Evolutionary conservation across 148 eudicot genomes (phyloP).

Genomic region (Chenopodium berlandieri): DNA sequence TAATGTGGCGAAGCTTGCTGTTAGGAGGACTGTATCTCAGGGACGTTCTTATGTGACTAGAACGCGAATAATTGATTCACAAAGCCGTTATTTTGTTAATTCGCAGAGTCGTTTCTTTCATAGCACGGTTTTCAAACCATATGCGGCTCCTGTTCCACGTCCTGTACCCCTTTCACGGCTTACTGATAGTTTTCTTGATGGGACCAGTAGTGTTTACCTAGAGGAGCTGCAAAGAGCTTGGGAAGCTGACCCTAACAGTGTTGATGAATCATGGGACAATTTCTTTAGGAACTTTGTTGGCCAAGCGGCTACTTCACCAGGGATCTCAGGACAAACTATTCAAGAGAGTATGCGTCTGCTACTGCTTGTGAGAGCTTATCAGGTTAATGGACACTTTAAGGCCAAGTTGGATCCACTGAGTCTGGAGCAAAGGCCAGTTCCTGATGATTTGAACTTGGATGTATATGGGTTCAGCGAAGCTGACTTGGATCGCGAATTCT

Average conservation of each 20-base stretch:
- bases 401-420: slow-evolving; percentile 79
- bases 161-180: slow-evolving; percentile 84
- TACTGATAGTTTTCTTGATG: slow-evolving; percentile 86
- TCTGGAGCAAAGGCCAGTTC: slow-evolving; percentile 58
- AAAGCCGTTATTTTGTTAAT: slow-evolving; percentile 11
- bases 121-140: slow-evolving; percentile 54
- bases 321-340: slow-evolving; percentile 86
- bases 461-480: slow-evolving; percentile 80
- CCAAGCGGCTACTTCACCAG: slow-evolving; percentile 74
- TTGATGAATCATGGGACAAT: slow-evolving; percentile 96
- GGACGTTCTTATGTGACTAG: slow-evolving; percentile 52
- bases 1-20: slow-evolving; percentile 61
- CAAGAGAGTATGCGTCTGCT: slow-evolving; percentile 89
- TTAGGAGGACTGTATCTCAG: slow-evolving; percentile 57
- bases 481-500: slow-evolving; percentile 88
- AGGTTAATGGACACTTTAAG: slow-evolving; percentile 88
- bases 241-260: slow-evolving; percentile 91
- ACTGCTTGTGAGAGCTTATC: slow-evolving; percentile 85
- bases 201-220: slow-evolving; percentile 89
- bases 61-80: slow-evolving; percentile 38
- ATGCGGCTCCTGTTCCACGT: slow-evolving; percentile 72
- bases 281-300: slow-evolving; percentile 91
- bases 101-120: slow-evolving; percentile 44
- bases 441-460: slow-evolving; percentile 70
- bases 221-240: slow-evolving; percentile 94